Evolutionary conservation across 352 stramenopile species (phyloP).

Genomic region (Blastocystis sp.): DNA sequence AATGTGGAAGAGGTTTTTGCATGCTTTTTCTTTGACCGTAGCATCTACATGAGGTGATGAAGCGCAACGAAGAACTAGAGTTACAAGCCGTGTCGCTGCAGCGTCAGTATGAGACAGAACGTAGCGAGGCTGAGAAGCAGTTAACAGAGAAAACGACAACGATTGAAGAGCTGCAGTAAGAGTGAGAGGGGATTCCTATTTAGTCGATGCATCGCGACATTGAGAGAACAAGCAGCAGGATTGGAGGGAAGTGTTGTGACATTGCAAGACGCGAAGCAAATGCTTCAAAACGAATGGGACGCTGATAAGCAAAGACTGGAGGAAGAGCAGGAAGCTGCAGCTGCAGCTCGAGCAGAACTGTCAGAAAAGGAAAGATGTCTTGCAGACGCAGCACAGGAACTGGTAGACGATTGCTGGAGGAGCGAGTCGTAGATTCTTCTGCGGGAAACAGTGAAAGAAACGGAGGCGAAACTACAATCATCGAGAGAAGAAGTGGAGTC

Average conservation of each 20-base stretch:
- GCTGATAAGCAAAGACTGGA: not conserved
- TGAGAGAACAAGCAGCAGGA: not conserved
- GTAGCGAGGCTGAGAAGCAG: not conserved
- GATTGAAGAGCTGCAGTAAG: not conserved
- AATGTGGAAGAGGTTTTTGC: not conserved
- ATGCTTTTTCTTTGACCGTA: not conserved
- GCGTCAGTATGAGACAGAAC: not conserved
- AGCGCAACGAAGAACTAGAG: slow-evolving; percentile 33
- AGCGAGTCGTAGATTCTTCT: not conserved
- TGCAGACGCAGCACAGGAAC: not conserved
- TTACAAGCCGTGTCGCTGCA: not conserved
- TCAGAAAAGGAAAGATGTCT: not conserved
- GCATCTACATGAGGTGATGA: not conserved
- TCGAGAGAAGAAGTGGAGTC: not conserved
- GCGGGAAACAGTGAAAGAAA: not conserved
- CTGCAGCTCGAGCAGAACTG: not conserved
- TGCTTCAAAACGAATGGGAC: not conserved
- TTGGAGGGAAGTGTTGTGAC: not conserved
- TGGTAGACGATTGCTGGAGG: not conserved
- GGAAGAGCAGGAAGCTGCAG: not conserved
- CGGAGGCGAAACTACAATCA: not conserved
- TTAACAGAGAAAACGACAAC: not conserved
- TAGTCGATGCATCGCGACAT: not conserved
- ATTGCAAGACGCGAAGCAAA: not conserved
- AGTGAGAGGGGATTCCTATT: not conserved